Base-by-base conservation (phyloP, 352 stramenopile species). In the Phytophthora sp. region DNA sequence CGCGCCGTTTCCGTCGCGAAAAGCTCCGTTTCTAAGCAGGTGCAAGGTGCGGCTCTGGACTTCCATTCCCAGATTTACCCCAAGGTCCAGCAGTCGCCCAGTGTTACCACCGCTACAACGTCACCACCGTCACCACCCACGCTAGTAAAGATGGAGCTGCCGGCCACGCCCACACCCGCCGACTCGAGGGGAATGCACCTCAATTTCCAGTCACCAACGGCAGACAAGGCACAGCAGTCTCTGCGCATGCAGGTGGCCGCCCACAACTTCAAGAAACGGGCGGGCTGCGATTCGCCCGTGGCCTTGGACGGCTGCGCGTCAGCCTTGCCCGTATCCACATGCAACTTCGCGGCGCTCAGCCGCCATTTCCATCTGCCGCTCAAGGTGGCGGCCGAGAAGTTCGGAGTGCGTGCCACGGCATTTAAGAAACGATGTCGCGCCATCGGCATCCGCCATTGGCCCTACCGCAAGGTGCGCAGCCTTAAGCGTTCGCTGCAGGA, bases 401-500 rank as follows among this genome's bases (percentile, higher is more conserved):
- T 91, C 60, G 82, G 82, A 15, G 82, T 91, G 16, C 80, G 82
- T 4, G 82, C 82, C 18, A 91, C 82, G 11, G 82, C 82, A 26
- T 91, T 91, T 71, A 90, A 91, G 69, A 91, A 91, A 57, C 73
- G 80, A 24, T 90, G 83, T 57, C 76, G 83, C 6, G 79, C 80
- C 21, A 91, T 91, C 47, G 83, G 81, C 24, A 88, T 89, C 59
- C 79, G 84, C 8, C 80, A 91, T 64, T 91, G 80, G 82, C 80
- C 82, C 39, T 89, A 89, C 56, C 76, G 80, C 21, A 91, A 91
- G 53, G 83, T 91, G 30, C 80, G 83, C 41, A 89, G 79, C 38
- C 71, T 91, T 44, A 90, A 89, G 63, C 79, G 83, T 1, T 87
- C 77, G 7, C 62, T 91, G 23, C 79, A 86, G 18, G 83, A 91